Evolutionary conservation across 2,329 filamentous ascomycete genomes (phyloP).

Genomic region (Venturia asperata): DNA sequence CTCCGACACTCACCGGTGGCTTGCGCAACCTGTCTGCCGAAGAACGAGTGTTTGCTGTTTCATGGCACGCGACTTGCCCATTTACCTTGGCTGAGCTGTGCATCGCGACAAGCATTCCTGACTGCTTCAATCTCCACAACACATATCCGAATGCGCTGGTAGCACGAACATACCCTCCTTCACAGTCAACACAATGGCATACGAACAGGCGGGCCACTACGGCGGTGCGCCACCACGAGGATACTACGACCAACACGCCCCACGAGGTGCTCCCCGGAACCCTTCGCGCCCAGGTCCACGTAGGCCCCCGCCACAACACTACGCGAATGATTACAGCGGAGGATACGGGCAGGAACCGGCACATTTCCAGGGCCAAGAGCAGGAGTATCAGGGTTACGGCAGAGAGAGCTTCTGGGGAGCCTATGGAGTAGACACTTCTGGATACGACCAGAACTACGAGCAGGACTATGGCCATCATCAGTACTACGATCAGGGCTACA

Average conservation of each 20-base stretch:
- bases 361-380: neutral
- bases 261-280: slow-evolving; percentile 23
- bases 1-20: neutral
- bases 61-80: slow-evolving; percentile 6
- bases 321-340: neutral
- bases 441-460: slow-evolving; percentile 14
- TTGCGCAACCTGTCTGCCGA: too few species aligned
- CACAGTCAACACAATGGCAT: slow-evolving; percentile 31
- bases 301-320: slow-evolving; percentile 1
- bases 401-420: slow-evolving; percentile 14
- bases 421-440: slow-evolving; percentile 12
- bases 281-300: slow-evolving; percentile 14
- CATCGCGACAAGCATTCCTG: neutral
- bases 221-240: slow-evolving; percentile 29
- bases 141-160: neutral
- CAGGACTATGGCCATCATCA: slow-evolving; percentile 2
- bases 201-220: slow-evolving; percentile 33
- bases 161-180: neutral
- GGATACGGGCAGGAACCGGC: neutral
- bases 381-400: slow-evolving; percentile 17
- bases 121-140: neutral
- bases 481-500: slow-evolving; percentile 11
- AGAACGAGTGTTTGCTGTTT: slow-evolving; percentile 9
- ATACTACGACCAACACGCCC: slow-evolving; percentile 26
- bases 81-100: too few species aligned